Evolutionary conservation across 1,284 basidiomycete genomes (phyloP), one percentile per base, ranked within the genome.

Genomic region (Austroboletus niveus): DNA sequence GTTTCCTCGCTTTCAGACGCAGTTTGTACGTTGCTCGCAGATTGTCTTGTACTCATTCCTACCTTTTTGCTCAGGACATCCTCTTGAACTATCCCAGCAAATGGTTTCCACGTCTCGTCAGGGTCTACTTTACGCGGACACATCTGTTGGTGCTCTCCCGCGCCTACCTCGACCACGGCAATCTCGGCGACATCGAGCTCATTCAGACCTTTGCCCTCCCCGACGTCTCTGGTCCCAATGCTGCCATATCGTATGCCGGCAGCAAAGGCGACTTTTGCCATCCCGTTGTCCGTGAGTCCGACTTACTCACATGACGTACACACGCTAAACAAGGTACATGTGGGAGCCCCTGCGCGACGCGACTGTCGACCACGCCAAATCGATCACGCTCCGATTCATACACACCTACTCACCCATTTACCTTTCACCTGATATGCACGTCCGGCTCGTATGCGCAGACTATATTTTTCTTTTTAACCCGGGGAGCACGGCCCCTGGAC

Each of bases 341-440:
- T 36, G 35, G 35, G 35, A 36, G n/a, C 61, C 48, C 15, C 51
- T 60, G 29, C 51, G 59, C 39, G 30, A 51, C 40, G 39, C 49
- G 2, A 35, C 36, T 41, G 17, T 60, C 15, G 52, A 60, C 30
- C 49, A 56, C 3, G 17, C 51, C 5, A 14, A n/a, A 3, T 24
- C 59, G 27, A 61, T 55, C 27, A 61, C 51, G 12, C 56, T 63
- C 52, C 56, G 61, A 7, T 60, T 63, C 51, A 43, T 60, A 47
- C 61, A 59, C 40, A 45, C 51, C 0, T 51, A 48, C 4, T 32
- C 51, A 2, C 47, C 51, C 0, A 35, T 56, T 12, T 14, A 48
- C 3, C 27, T 27, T 7, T 35, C 22, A 5, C 39, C 39, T 14
- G 41, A 42, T 15, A 24, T 39, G 11, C 40, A 27, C 45, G 47